A percentile compares a stretch with the other conserved stretches of the same genome.
Conservation (phyloP, 169 alveolate species). For the Plasmodium vivax region DNA sequence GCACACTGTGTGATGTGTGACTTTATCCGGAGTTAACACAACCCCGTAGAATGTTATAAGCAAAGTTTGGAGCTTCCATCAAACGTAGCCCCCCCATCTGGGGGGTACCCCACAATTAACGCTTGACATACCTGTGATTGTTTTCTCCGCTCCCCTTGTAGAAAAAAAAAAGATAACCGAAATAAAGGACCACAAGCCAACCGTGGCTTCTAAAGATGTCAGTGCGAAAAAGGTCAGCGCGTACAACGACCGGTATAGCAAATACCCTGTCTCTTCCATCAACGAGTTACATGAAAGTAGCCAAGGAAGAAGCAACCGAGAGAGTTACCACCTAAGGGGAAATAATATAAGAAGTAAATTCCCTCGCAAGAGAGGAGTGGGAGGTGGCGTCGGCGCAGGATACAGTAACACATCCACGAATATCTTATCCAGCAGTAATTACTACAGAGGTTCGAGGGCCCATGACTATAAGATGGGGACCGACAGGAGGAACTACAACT, state of each 20-base stretch:
- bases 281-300: conserved; percentile 35
- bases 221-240: conserved; percentile 4
- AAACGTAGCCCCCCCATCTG: not conserved
- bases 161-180: not conserved
- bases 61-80: not conserved
- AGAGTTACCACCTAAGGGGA: conserved; percentile 31
- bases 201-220: conserved; percentile 23
- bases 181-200: not conserved
- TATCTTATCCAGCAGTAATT: conserved; percentile 21
- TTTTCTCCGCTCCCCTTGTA: not conserved
- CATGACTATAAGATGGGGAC: conserved; percentile 47
- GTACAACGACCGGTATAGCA: conserved; percentile 44
- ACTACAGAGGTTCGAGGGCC: conserved; percentile 51
- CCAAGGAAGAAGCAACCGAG: conserved; percentile 30
- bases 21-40: not conserved
- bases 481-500: conserved; percentile 56
- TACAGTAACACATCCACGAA: conserved; percentile 30
- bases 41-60: not conserved
- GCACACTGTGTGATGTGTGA: not conserved
- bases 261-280: conserved; percentile 1
- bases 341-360: conserved; percentile 47
- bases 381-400: not conserved
- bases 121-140: not conserved
- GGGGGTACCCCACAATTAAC: not conserved
- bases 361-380: conserved; percentile 22